Evolutionary conservation across 2,329 filamentous ascomycete species (phyloP).

Genomic region (Pyricularia grisea): DNA sequence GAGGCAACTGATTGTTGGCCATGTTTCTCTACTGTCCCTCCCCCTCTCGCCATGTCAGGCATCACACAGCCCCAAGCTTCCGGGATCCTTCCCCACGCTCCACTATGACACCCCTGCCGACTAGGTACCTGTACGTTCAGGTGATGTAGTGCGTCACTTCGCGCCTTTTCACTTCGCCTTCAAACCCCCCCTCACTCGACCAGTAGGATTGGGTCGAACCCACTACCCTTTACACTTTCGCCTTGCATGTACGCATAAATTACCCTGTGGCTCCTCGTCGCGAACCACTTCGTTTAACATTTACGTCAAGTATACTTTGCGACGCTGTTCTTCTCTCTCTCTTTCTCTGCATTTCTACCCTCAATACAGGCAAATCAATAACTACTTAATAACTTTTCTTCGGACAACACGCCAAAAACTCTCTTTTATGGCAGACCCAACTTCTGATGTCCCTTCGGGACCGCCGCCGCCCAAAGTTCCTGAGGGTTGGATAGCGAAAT

Average conservation of each 20-base stretch:
- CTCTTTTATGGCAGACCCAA: not conserved
- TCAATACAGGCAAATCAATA: not conserved
- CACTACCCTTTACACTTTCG: not conserved
- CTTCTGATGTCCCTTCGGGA: constrained; percentile 27
- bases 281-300: not conserved
- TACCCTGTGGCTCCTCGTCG: not conserved
- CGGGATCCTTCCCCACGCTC: not conserved
- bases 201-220: not conserved
- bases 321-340: not conserved
- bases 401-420: not conserved
- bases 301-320: not conserved
- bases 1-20: not conserved
- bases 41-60: not conserved
- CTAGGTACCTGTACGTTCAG: not conserved
- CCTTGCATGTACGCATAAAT: not conserved
- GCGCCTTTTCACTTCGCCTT: constrained; percentile 37
- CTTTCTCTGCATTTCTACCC: not conserved
- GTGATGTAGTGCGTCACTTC: constrained; percentile 19
- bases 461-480: constrained; percentile 58
- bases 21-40: not conserved
- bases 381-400: not conserved
- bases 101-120: not conserved
- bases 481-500: constrained; percentile 77
- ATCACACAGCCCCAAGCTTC: not conserved
- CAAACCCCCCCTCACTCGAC: not conserved